Evolutionary conservation across 768 basidiomycete genomes (phyloP), one percentile per base, ranked within the genome.

Genomic region (Psilocybe tampanensis): DNA sequence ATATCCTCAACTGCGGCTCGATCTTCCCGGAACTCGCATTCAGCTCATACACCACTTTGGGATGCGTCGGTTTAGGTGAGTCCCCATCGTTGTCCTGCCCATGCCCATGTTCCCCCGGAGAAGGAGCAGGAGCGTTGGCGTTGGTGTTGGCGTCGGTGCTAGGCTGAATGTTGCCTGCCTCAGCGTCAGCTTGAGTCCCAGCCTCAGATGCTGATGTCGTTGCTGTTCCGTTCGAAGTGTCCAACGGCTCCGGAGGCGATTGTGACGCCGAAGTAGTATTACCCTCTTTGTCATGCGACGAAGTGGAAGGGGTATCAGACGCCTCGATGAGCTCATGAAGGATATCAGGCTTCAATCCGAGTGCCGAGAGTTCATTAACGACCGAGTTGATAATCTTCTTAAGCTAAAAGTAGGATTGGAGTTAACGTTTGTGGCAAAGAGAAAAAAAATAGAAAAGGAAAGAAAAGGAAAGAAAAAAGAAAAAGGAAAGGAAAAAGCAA

Each of bases 321-420:
- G 64, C 55, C 44, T 58, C 64, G 50, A 81, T 68, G 19, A 80
- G 69, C 47, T 78, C 71, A 0, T 81, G 81, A 13, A 86, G 70
- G 0, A 83, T 65, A 8, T 71, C 65, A 4, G 84, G 84, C 55
- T 74, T 74, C 6, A 87, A 72, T 0, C 92, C 95, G 21, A 94
- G 74, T 2, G 83, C 79, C 3, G 83, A 77, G 17, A 98, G 85
- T 70, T 98, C 95, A 9, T 74, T 71, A 0, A 90, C 92, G 34
- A 94, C 83, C 66, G 87, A 81, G 60, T 92, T 90, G 63, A 98
- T 95, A 26, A 95, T 75, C 64, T 91, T 94, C 74, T 98, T 97
- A 54, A 98, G 85, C 90, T 96, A 63, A 41, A 60, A 44, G n/a
- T n/a, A n/a, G n/a, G n/a, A n/a, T n/a, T n/a, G n/a, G n/a, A n/a